Base-by-base conservation (phyloP, 768 basidiomycete genomes). In the Lyophyllum decastes region DNA sequence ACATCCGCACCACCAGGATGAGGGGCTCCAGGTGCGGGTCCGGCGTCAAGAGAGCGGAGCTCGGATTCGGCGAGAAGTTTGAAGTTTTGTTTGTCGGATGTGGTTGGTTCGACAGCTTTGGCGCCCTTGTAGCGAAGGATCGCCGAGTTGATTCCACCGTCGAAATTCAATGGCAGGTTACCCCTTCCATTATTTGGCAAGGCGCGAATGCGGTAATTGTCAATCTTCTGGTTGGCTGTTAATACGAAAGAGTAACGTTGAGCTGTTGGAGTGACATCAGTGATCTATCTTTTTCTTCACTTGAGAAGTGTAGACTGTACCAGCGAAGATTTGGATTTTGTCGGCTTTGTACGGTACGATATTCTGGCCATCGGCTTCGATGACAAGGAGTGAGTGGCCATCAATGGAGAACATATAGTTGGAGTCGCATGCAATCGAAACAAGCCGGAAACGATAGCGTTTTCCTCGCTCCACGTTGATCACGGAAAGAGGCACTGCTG, bases 361-460 rank as follows among this genome's bases (percentile, higher is more conserved):
- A 43, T 68, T 67, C 4, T 69, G 62, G 8, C 68, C 69, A 27
- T 75, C 75, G 1, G 69, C 73, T 63, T 74, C 75, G 35, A 76
- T 74, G 54, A 82, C 70, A 19, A 60, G 62, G 52, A 62, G 35
- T 2, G 41, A 27, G 26, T 58, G 58, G 3, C 46, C 45, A 40
- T 63, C 62, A 27, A 57, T 59, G 3, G 60, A 59, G 26, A 57
- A 59, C 14, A 58, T 60, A 61, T 70, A 76, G 70, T 54, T 69
- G 65, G 56, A 70, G 41, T 77, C 76, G 67, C 81, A 81, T 11
- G 76, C 72, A 53, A 78, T 73, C 59, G 53, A 67, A 47, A 84
- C 55, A 5, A 84, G 24, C 3, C 82, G 80, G 65, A 83, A 74
- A 25, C 83, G 78, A 59, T 83, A 83, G 10, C 80, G 70, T 45